Evolutionary conservation across 2,329 filamentous ascomycete genomes (phyloP), one percentile per base, ranked within the genome.

Genomic region (Aspergillus hortae): DNA sequence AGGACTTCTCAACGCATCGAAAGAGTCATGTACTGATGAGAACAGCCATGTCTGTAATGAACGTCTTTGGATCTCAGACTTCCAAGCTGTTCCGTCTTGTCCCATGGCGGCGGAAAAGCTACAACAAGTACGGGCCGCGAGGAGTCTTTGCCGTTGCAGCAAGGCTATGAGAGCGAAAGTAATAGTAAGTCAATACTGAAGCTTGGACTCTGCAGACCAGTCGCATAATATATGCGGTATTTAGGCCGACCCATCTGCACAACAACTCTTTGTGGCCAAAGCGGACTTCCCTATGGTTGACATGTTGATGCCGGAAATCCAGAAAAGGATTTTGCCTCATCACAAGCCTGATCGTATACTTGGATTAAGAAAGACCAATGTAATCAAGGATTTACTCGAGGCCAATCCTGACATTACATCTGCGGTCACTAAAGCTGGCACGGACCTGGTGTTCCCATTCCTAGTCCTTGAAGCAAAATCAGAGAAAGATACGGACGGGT

Each of bases 381-480:
- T 42, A 10, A 21, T 48, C 15, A 15, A 48, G 15, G n/a, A 14
- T 6, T n/a, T 48, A 17, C 19, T 48, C 14, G 36, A 12, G n/a
- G 21, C 35, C 19, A 48, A 41, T 19, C 19, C 35, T 14, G 17
- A 17, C 27, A 42, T 48, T 12, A 23, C 15, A 7, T 12, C 46
- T 15, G 41, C 46, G n/a, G 46, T 48, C 10, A 42, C 36, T 15
- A 38, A 23, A 19, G 35, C 30, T 19, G 32, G 6, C 11, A 35
- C 19, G 27, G 30, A 46, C 14, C 6, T 30, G 15, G 21, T 17
- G 7, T 50, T 50, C 23, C 48, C 48, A 10, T 50, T 50, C 25
- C 32, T 50, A 7, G 30, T 50, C 21, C 41, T 50, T 1, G 48
- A 50, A 42, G 48, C 48, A 27, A 50, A 50, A 40, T 45, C 48